Evolutionary conservation across 208 protist genomes (phyloP).

Genomic region (Herpetomonas tarakana): DNA sequence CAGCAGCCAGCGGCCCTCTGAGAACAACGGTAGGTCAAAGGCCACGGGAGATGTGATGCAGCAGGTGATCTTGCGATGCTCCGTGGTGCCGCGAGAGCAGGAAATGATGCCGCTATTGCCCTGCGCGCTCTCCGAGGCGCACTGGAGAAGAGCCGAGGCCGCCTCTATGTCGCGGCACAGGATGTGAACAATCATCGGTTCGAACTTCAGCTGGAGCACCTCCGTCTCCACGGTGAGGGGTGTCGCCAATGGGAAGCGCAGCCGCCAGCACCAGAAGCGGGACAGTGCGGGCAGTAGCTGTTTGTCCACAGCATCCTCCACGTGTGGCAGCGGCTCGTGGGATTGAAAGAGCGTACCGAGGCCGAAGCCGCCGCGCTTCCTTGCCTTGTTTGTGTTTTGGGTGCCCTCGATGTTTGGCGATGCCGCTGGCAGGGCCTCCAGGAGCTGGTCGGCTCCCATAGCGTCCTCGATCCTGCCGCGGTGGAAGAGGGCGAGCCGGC

Average conservation of each 20-base stretch:
- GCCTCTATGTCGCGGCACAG: constrained; percentile 56
- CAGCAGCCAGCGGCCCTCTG: constrained; percentile 41
- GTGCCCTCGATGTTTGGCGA: not conserved
- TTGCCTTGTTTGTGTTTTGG: constrained; percentile 4
- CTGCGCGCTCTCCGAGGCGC: constrained; percentile 68
- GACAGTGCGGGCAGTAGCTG: constrained; percentile 34
- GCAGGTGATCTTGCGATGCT: constrained; percentile 71
- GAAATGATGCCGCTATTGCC: constrained; percentile 72
- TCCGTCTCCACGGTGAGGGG: constrained; percentile 33
- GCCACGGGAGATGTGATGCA: constrained; percentile 68
- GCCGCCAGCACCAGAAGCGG: constrained; percentile 43
- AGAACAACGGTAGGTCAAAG: constrained; percentile 62
- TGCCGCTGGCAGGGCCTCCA: not conserved
- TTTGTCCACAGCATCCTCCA: constrained; percentile 13
- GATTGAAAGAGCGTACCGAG: constrained; percentile 63
- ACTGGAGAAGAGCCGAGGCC: constrained; percentile 57
- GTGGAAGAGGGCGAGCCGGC: constrained; percentile 73
- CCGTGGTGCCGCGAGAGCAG: constrained; percentile 47
- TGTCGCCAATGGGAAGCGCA: constrained; percentile 4
- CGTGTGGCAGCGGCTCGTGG: constrained; percentile 51
- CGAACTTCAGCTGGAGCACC: constrained; percentile 81
- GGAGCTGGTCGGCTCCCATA: not conserved
- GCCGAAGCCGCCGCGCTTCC: constrained; percentile 70
- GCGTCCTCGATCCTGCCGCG: constrained; percentile 24
- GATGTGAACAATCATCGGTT: constrained; percentile 84